A percentile compares a stretch with the other conserved stretches of the same genome.
These are phyloP conservation scores for Pseudogymnoascus sp. DNA, from an alignment of 2,329 filamentous ascomycete species.

Conservation along the genomic window DNA sequence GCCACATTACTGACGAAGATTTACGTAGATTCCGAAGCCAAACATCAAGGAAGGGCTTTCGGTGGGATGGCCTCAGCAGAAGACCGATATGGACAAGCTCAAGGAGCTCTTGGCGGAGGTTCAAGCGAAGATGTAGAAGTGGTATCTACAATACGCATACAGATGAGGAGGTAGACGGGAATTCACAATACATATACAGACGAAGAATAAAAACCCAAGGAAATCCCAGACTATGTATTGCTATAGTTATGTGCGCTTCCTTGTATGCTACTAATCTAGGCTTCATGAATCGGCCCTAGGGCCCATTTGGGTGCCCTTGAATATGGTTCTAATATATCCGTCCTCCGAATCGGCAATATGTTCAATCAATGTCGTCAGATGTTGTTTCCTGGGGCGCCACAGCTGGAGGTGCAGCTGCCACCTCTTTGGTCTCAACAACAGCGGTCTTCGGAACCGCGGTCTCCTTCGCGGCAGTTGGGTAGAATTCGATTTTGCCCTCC, in stretches of 20 bases:
- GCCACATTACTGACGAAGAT: neutral
- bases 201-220: neutral
- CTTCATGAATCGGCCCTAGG: neutral
- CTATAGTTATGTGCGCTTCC: conserved; percentile 11
- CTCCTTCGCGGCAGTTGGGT: conserved; percentile 35
- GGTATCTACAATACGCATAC: neutral
- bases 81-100: conserved; percentile 72
- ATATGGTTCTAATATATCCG: conserved; percentile 5
- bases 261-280: neutral
- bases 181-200: neutral
- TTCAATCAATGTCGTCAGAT: conserved; percentile 25
- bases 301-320: neutral
- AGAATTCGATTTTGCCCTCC: conserved; percentile 65
- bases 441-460: neutral
- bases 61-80: conserved; percentile 70
- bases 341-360: neutral
- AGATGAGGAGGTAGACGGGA: neutral
- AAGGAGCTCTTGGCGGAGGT: conserved; percentile 74
- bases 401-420: conserved; percentile 11
- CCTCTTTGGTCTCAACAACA: conserved; percentile 5
- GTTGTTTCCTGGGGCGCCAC: conserved; percentile 17
- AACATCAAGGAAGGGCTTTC: conserved; percentile 72
- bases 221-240: conserved; percentile 8
- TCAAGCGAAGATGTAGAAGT: conserved; percentile 72
- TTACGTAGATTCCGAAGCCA: conserved; percentile 84